Evolutionary conservation across 2,329 filamentous ascomycete species (phyloP), one percentile per base, ranked within the genome.

Genomic region (Aspergillus aculeatinus): DNA sequence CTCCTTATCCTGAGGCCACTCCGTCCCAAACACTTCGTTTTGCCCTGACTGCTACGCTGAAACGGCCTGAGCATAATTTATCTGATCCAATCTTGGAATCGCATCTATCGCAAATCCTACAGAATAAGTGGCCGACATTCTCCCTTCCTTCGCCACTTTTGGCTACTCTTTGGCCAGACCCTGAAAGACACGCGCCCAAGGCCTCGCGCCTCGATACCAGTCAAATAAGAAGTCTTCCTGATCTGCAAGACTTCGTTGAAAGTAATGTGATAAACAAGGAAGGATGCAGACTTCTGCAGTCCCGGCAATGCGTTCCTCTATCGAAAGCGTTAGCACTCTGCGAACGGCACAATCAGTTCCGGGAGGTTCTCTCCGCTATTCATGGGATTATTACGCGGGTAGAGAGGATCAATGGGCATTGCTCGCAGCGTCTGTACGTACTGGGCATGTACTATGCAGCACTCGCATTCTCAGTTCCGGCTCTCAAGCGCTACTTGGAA

Each of bases 21-120:
- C 65, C 69, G 23, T 69, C 72, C 21, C 67, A 75, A 55, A 51
- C 76, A 51, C 62, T 76, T 44, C 71, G 73, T 56, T 76, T 71
- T 63, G 65, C 68, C 12, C 51, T 77, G 39, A 74, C 63, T 9
- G 68, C 68, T 29, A 68, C 62, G 23, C 65, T 62, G 31, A 50
- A 60, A 48, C 31, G 57, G 19, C 19, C 49, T 29, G 27, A 57
- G 9, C 51, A 65, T 33, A 19, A 56, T 4, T 50, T 54, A 4
- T 39, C 31, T 16, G 57, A 58, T 12, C 12, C 54, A 5, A 51
- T 58, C 3, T 29, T 68, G 25, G 62, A 68, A 47, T 29, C 55
- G 39, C 51, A 64, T 10, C 51, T 72, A 19, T 57, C 60, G 14
- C 58, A 64, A 5, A 54, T 67, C 5, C 68, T 76, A 49, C 51